Conservation (phyloP, 805 yeast species). For the Kazachstania martiniae region DNA sequence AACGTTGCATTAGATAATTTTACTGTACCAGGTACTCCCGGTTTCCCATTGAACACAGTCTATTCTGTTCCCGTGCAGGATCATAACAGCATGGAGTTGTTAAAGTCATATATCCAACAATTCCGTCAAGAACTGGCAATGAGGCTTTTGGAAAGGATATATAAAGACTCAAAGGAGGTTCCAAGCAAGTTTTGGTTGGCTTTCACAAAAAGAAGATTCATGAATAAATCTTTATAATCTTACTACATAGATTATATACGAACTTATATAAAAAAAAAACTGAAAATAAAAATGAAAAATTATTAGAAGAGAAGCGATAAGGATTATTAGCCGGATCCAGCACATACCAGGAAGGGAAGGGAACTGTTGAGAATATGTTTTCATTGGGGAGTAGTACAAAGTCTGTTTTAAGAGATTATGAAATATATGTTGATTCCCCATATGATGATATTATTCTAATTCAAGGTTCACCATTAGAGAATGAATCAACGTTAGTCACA, state of each 20-base stretch:
- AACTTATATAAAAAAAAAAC: no score
- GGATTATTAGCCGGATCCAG: no score
- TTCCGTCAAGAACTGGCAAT: slow-evolving; percentile 89
- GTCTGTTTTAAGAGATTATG: no score
- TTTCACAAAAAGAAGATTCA: slow-evolving; percentile 86
- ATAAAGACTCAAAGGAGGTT: slow-evolving; percentile 40
- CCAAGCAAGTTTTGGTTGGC: slow-evolving; percentile 96
- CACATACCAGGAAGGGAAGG: no score
- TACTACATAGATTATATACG: background rate
- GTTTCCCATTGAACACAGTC: slow-evolving; percentile 77
- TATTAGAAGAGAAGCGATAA: no score
- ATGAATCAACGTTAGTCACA: slow-evolving; percentile 59
- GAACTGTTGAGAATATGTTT: no score
- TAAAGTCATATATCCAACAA: slow-evolving; percentile 76
- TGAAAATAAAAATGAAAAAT: no score
- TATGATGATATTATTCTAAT: slow-evolving; percentile 58
- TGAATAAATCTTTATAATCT: slow-evolving; percentile 56
- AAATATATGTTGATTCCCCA: slow-evolving; percentile 29
- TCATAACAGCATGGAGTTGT: slow-evolving; percentile 64
- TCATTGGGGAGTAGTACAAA: no score
- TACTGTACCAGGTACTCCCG: slow-evolving; percentile 88
- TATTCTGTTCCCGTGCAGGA: slow-evolving; percentile 63
- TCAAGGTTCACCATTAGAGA: slow-evolving; percentile 65
- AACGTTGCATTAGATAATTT: slow-evolving; percentile 82
- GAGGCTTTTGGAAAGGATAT: slow-evolving; percentile 66